Conservation (phyloP, 208 protist genomes). For the Vickermania spadyakhi region DNA sequence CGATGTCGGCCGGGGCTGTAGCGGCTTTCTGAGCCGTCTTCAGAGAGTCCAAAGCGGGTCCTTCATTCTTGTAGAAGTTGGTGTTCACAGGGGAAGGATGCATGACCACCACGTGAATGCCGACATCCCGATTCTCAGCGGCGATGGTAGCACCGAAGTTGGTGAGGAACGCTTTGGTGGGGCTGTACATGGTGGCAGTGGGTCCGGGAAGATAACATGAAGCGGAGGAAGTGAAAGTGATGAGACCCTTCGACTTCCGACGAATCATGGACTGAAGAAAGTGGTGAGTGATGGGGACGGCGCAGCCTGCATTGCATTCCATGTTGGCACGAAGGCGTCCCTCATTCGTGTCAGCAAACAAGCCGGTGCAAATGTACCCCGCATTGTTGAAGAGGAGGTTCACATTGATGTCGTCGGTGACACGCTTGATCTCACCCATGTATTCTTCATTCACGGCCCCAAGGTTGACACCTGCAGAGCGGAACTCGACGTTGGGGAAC, state of each 20-base stretch:
- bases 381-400: constrained; percentile 91
- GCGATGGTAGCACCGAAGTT: constrained; percentile 79
- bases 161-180: constrained; percentile 88
- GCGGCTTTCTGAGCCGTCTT: constrained; percentile 63
- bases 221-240: constrained; percentile 86
- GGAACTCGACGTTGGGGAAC: constrained; percentile 68
- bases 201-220: constrained; percentile 76
- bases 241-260: constrained; percentile 55
- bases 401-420: constrained; percentile 64
- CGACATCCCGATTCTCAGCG: constrained; percentile 66
- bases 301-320: constrained; percentile 85
- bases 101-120: constrained; percentile 83
- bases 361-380: constrained; percentile 88
- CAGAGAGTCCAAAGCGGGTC: constrained; percentile 60
- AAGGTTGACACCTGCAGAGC: constrained; percentile 85
- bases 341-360: constrained; percentile 80
- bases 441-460: constrained; percentile 51
- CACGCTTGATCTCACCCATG: constrained; percentile 58
- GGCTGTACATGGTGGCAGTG: constrained; percentile 85
- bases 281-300: constrained; percentile 83
- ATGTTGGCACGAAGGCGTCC: constrained; percentile 79
- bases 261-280: constrained; percentile 85
- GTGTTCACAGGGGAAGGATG: constrained; percentile 84
- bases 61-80: constrained; percentile 87
- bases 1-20: constrained; percentile 66